Evolutionary conservation across 768 basidiomycete species (phyloP).

Genomic region (Lentinus brumalis): DNA sequence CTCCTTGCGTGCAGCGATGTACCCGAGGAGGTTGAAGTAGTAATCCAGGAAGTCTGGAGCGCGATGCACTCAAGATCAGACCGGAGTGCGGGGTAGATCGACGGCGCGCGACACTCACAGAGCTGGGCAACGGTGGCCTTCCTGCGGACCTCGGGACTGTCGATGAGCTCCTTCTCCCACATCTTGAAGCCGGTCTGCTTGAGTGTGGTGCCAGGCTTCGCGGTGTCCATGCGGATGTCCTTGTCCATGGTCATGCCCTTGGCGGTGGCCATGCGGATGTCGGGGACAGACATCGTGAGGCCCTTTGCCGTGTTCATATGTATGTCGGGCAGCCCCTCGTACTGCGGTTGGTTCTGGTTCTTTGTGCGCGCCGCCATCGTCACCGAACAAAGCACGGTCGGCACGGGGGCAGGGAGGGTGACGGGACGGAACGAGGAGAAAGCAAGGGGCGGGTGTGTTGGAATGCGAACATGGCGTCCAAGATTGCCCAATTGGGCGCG

Average conservation of each 20-base stretch:
- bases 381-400: not conserved
- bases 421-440: not conserved
- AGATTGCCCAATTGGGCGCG: not conserved
- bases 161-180: constrained; percentile 86
- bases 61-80: not conserved
- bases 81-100: not conserved
- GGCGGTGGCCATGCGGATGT: constrained; percentile 67
- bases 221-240: constrained; percentile 74
- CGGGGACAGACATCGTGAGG: constrained; percentile 45
- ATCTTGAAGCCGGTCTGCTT: constrained; percentile 58
- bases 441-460: not conserved
- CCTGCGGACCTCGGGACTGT: constrained; percentile 85
- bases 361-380: constrained; percentile 5
- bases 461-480: not conserved
- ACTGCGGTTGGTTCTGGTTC: constrained; percentile 36
- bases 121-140: constrained; percentile 98
- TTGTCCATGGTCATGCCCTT: constrained; percentile 49
- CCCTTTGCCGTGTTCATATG: constrained; percentile 83
- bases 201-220: constrained; percentile 54
- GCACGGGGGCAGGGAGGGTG: too few species aligned
- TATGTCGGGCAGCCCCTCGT: constrained; percentile 47
- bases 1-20: constrained; percentile 83
- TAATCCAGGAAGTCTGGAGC: constrained; percentile 90
- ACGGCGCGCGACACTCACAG: constrained; percentile 53
- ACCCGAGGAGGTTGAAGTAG: constrained; percentile 94